Conservation (phyloP, 1,139 yeast genomes). For the Geotrichum bryndzae region DNA sequence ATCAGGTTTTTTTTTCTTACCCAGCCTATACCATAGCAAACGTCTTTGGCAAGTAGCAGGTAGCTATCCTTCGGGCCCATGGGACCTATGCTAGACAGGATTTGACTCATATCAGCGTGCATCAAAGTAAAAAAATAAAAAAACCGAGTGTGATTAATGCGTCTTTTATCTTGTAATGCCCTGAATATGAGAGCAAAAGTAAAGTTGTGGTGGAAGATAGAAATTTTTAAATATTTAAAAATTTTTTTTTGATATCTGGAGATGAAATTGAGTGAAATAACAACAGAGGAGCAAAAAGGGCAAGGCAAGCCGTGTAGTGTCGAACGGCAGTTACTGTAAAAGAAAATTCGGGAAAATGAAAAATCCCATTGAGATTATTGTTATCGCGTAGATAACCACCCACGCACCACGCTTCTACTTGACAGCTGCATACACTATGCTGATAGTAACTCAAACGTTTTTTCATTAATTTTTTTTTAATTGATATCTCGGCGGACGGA, state of each 20-base stretch:
- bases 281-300: too few species aligned
- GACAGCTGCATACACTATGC: background rate
- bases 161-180: background rate
- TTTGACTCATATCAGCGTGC: background rate
- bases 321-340: too few species aligned
- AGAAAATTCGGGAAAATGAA: too few species aligned
- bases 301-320: too few species aligned
- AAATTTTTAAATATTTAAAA: too few species aligned
- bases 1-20: background rate
- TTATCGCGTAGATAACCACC: background rate
- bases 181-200: background rate
- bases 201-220: background rate
- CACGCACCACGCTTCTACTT: background rate
- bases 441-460: background rate
- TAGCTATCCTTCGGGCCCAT: background rate
- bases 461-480: too few species aligned
- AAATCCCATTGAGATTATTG: background rate
- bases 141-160: background rate
- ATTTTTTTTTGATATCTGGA: too few species aligned
- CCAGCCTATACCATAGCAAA: slow-evolving; percentile 1
- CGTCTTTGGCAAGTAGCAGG: background rate
- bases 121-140: too few species aligned
- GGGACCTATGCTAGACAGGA: background rate
- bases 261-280: too few species aligned
- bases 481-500: too few species aligned